Conservation (phyloP, 2,329 filamentous ascomycete genomes). For the Cryoendolithus antarcticus region DNA sequence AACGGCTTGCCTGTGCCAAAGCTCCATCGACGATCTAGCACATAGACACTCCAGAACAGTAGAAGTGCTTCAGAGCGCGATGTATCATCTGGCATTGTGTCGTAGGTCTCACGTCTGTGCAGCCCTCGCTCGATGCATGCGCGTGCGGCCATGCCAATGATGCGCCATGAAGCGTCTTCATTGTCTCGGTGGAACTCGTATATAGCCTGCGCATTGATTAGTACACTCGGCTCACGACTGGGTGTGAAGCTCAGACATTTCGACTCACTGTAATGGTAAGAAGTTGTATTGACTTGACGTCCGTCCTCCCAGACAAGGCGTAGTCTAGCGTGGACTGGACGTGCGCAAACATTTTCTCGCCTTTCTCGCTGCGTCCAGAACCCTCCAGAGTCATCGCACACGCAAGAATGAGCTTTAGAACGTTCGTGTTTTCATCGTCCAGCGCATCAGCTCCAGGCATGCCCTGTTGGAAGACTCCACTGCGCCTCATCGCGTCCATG, state of each 20-base stretch:
- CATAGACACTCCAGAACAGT: constrained; percentile 78
- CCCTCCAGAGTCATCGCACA: constrained; percentile 66
- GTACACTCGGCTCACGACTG: neutral
- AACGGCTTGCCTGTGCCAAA: constrained; percentile 80
- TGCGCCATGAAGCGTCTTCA: constrained; percentile 72
- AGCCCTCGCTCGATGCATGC: constrained; percentile 62
- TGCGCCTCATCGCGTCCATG: constrained; percentile 53
- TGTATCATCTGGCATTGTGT: constrained; percentile 50
- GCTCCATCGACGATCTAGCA: constrained; percentile 74
- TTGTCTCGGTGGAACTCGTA: constrained; percentile 82
- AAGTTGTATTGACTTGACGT: constrained; percentile 47
- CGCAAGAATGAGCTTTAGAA: constrained; percentile 75
- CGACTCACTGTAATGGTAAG: constrained; percentile 42
- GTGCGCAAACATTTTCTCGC: constrained; percentile 54
- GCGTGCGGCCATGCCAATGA: constrained; percentile 71
- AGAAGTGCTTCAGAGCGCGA: constrained; percentile 57
- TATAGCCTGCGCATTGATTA: constrained; percentile 40
- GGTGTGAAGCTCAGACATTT: neutral
- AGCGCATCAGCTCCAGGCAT: constrained; percentile 46
- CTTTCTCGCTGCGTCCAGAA: constrained; percentile 64
- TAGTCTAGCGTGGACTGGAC: constrained; percentile 61
- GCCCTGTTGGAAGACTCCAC: constrained; percentile 43
- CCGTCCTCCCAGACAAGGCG: constrained; percentile 25
- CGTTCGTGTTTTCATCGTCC: constrained; percentile 51
- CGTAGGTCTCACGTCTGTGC: constrained; percentile 64